These are phyloP conservation scores for Endogone sp. DNA, from an alignment of 192 early-diverging fungal species.

Conservation along the genomic window DNA sequence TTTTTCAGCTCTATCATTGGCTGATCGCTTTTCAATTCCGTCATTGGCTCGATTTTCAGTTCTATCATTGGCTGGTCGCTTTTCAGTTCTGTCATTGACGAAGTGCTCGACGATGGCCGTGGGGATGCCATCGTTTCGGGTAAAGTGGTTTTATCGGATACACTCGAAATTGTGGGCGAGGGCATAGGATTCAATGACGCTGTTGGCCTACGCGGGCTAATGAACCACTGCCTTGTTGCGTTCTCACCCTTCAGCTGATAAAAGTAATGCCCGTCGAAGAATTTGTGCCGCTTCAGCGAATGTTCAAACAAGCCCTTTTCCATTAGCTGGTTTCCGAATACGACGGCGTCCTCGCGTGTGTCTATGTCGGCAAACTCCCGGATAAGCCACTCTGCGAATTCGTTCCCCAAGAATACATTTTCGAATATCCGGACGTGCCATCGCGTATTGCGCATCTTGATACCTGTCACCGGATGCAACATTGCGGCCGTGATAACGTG, in stretches of 20 bases:
- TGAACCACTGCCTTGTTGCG: conserved; percentile 25
- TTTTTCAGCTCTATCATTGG: conserved; percentile 28
- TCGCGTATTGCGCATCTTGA: conserved; percentile 67
- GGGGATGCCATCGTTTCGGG: neutral
- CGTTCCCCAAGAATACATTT: conserved; percentile 73
- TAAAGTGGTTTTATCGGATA: too few relatives aligned
- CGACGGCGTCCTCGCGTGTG: conserved; percentile 70
- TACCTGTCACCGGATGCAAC: conserved; percentile 61
- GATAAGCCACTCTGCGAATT: conserved; percentile 88
- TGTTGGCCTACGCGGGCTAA: conserved; percentile 2
- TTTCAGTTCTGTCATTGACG: conserved; percentile 11
- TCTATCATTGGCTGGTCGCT: conserved; percentile 24
- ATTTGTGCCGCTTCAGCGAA: conserved; percentile 53
- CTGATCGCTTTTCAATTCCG: conserved; percentile 10
- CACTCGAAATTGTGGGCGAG: conserved; percentile 4
- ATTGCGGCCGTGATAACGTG: conserved; percentile 63
- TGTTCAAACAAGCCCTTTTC: conserved; percentile 70
- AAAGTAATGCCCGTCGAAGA: conserved; percentile 90
- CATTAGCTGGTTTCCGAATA: conserved; percentile 74
- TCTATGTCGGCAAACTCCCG: conserved; percentile 69
- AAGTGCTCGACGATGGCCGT: neutral
- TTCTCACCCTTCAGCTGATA: conserved; percentile 66
- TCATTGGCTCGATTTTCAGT: too few relatives aligned
- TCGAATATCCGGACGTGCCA: conserved; percentile 84
- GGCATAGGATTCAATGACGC: conserved; percentile 16